These are phyloP conservation scores for Cicer bijugum DNA, from an alignment of 306 rosid species.

Conservation along the genomic window DNA sequence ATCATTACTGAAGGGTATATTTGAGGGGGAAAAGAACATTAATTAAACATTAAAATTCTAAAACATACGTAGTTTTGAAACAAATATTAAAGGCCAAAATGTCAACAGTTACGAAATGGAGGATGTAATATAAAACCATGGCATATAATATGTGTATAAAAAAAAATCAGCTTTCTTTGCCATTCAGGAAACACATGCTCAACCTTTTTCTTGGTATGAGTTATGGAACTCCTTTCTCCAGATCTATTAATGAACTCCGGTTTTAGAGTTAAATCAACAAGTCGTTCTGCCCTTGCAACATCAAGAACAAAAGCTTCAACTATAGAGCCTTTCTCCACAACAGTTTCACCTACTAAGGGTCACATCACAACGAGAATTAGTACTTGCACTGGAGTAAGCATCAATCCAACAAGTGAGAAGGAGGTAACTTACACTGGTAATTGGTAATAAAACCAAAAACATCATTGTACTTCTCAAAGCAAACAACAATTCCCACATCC, in stretches of 20 bases:
- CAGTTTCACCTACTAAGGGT: constrained; percentile 64
- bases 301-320: constrained; percentile 86
- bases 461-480: constrained; percentile 74
- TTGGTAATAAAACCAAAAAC: constrained; percentile 80
- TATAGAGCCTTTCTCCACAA: constrained; percentile 62
- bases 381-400: constrained; percentile 31
- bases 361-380: constrained; percentile 27
- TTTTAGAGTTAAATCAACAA: constrained; percentile 80
- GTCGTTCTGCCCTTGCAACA: constrained; percentile 71
- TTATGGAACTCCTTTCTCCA: constrained; percentile 54
- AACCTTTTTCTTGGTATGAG: constrained; percentile 72
- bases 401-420: not conserved
- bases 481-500: constrained; percentile 71
- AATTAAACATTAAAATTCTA: not conserved
- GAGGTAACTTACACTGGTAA: constrained; percentile 68
- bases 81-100: not conserved
- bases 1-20: not conserved
- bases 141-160: not conserved
- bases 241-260: constrained; percentile 59
- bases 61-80: not conserved
- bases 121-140: constrained; percentile 1
- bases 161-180: not conserved
- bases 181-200: constrained; percentile 9
- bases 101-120: not conserved
- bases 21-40: not conserved